These are phyloP conservation scores for Salix dunnii DNA, from an alignment of 345 rosid species.

Conservation along the genomic window DNA sequence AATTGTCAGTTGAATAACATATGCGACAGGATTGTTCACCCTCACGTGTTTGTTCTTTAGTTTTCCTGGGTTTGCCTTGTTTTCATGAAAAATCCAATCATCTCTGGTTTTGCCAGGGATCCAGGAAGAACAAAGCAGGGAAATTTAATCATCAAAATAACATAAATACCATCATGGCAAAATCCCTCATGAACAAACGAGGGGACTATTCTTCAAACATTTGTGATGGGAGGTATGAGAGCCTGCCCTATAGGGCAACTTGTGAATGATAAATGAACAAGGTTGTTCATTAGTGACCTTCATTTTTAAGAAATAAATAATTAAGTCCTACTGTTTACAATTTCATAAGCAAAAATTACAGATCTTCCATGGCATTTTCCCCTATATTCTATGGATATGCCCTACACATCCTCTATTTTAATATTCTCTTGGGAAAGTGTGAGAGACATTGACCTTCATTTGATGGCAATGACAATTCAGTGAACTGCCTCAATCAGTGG, in stretches of 20 bases:
- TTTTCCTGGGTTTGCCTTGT: no score
- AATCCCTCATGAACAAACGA: neutral
- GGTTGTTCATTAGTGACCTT: no score
- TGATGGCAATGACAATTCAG: neutral
- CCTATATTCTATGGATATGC: constrained; percentile 2
- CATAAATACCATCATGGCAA: neutral
- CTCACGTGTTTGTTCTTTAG: no score
- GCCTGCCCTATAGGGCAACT: neutral
- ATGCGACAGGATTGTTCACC: no score
- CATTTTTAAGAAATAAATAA: neutral
- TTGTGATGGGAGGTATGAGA: neutral
- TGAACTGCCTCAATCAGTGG: neutral
- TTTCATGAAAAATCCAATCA: neutral
- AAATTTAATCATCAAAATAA: neutral
- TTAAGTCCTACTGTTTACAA: neutral
- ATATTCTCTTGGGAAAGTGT: neutral
- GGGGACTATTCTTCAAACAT: neutral
- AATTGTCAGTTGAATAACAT: no score
- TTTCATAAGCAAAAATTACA: neutral
- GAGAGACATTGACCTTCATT: neutral
- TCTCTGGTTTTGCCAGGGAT: neutral
- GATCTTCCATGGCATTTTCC: neutral
- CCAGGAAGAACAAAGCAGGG: neutral
- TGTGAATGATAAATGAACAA: no score
- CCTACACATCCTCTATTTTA: neutral